Percentiles rank a stretch among this genome's conserved stretches.
These are phyloP conservation scores for Thelonectria olida DNA, from an alignment of 2,329 filamentous ascomycete genomes.

Conservation along the genomic window DNA sequence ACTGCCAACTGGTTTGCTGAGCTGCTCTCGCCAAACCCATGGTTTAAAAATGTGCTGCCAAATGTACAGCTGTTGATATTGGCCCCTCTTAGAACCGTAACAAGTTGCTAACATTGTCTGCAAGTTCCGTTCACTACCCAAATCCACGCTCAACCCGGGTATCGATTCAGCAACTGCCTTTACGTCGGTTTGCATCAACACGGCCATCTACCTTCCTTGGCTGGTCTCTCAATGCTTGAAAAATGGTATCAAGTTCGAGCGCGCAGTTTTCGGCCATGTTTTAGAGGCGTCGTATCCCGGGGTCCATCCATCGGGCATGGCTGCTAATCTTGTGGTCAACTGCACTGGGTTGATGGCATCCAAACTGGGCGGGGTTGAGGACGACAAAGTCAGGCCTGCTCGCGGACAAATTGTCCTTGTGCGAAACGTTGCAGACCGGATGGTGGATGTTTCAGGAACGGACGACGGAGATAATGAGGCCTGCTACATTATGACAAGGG, in stretches of 20 bases:
- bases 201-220: conserved; percentile 76
- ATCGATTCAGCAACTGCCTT: conserved; percentile 78
- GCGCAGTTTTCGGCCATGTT: conserved; percentile 65
- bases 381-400: conserved; percentile 69
- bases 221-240: conserved; percentile 72
- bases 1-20: conserved; percentile 8
- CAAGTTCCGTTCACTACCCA: conserved; percentile 2
- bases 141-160: conserved; percentile 46
- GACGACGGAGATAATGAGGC: conserved; percentile 74
- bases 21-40: conserved; percentile 2
- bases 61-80: not conserved
- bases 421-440: conserved; percentile 64
- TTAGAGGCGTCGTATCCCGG: conserved; percentile 59
- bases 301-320: conserved; percentile 62
- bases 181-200: conserved; percentile 78
- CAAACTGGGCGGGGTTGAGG: conserved; percentile 74
- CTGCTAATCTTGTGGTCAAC: conserved; percentile 72
- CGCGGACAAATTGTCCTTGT: conserved; percentile 80
- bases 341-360: conserved; percentile 73
- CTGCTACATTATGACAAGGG: conserved; percentile 79
- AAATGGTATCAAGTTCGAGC: conserved; percentile 65
- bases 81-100: conserved; percentile 19
- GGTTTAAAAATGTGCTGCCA: conserved; percentile 42
- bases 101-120: not conserved
- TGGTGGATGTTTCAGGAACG: conserved; percentile 56